Percentiles rank a stretch among this genome's conserved stretches.
Evolutionary conservation across 495 filamentous ascomycete genomes (phyloP).

Genomic region (Cercophora sp.): DNA sequence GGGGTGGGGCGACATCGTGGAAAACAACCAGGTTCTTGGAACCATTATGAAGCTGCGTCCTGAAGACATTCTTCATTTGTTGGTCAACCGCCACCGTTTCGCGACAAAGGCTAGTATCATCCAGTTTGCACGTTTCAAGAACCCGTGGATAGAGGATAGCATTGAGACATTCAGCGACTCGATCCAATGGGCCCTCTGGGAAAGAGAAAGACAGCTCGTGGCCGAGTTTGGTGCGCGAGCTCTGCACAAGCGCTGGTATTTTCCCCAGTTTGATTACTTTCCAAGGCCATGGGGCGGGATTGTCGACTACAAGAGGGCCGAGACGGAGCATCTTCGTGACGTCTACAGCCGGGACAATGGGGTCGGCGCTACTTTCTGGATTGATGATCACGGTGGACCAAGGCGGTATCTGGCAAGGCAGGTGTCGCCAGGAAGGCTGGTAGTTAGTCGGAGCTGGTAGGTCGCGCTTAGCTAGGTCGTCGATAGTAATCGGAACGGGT

Average conservation of each 20-base stretch:
- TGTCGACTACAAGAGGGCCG: slow-evolving; percentile 13
- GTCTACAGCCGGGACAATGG: slow-evolving; percentile 15
- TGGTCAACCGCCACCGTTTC: slow-evolving; percentile 28
- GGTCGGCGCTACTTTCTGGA: slow-evolving; percentile 3
- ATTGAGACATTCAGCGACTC: slow-evolving; percentile 13
- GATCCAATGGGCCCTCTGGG: slow-evolving; percentile 11
- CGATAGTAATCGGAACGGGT: too few relatives aligned
- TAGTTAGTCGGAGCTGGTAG: slow-evolving; percentile 1
- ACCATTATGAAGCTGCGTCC: slow-evolving; percentile 40
- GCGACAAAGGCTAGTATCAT: slow-evolving; percentile 26
- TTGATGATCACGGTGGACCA: not conserved
- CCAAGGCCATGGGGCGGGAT: slow-evolving; percentile 17
- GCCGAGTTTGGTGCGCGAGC: slow-evolving; percentile 2
- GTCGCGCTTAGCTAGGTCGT: not conserved
- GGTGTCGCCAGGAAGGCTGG: not conserved
- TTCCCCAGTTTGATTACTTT: slow-evolving; percentile 1
- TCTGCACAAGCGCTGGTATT: slow-evolving; percentile 6
- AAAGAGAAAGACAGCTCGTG: slow-evolving; percentile 9
- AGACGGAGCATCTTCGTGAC: slow-evolving; percentile 10
- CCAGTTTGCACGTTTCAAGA: slow-evolving; percentile 15
- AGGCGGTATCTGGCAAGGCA: not conserved
- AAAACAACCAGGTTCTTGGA: slow-evolving; percentile 25
- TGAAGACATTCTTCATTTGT: slow-evolving; percentile 29
- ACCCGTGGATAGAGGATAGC: slow-evolving; percentile 23
- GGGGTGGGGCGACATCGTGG: slow-evolving; percentile 31